Base-by-base conservation (phyloP, 2,329 filamentous ascomycete genomes). In the Taxawa tesnikishii region DNA sequence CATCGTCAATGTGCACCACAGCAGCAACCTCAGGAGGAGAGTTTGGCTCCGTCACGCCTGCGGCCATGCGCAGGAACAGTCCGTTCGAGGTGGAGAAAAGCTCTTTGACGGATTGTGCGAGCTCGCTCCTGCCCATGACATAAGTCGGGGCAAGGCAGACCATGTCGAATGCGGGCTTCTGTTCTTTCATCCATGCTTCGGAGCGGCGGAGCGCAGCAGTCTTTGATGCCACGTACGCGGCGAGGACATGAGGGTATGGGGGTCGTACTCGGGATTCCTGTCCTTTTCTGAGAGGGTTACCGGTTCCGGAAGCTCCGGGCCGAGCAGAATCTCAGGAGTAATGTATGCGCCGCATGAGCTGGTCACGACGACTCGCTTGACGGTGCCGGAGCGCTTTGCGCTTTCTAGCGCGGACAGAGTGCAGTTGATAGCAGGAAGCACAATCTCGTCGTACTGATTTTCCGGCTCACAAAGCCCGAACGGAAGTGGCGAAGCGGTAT, bases 341-440 rank as follows among this genome's bases (percentile, higher is more conserved):
- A 41, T 36, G n/a, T 46, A 33, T 15, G 44, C 37, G 21, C 40
- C 37, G 26, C 40, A 34, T 18, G 45, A 50, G 12, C 40, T 42
- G n/a, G 62, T 65, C 29, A 67, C 57, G 12, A 65, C 54, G 8
- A 66, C 42, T 9, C 56, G 51, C 33, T 53, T 48, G n/a, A 67
- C 48, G 0, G 44, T 49, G 2, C 44, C 38, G 5, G 34, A 36
- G 32, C 54, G 53, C 10, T 45, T 28, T 2, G 60, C 60, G 0
- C 58, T 47, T 8, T 54, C 38, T 2, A 66, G 46, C 5, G 64
- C 50, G 4, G 45, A 45, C 3, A 50, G 31, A 1, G 55, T 62
- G 13, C 55, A 55, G 28, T 52, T 46, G 16, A 63, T 43, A 11
- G 47, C 48, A 1, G 47, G 43, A 7, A 39, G 26, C 11, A 45